These are phyloP conservation scores for Phialemoniopsis sp. DNA, from an alignment of 2,329 filamentous ascomycete genomes.

Conservation along the genomic window DNA sequence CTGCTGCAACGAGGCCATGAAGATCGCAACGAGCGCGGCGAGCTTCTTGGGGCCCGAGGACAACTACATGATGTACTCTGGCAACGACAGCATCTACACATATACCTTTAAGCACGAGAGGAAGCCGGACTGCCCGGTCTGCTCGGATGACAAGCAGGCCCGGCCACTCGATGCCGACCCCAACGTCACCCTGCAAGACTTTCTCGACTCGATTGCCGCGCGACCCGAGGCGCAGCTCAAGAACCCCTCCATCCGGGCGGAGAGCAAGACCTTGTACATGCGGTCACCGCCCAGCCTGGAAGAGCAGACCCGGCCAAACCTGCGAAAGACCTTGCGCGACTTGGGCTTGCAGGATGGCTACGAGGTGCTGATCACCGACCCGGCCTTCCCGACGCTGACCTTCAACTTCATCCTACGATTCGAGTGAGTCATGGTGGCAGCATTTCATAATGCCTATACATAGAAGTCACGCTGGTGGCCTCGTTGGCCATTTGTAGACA, in stretches of 20 bases:
- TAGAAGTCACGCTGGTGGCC: no score
- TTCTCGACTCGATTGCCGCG: slow-evolving; percentile 78
- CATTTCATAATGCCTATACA: no score
- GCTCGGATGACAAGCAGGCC: slow-evolving; percentile 65
- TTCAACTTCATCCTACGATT: slow-evolving; percentile 54
- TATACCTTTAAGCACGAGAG: slow-evolving; percentile 95
- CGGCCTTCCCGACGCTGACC: slow-evolving; percentile 75
- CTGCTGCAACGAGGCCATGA: slow-evolving; percentile 96
- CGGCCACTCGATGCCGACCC: slow-evolving; percentile 71
- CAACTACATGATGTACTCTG: slow-evolving; percentile 99
- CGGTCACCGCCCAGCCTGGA: slow-evolving; percentile 78
- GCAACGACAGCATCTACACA: slow-evolving; percentile 92
- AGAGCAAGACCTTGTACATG: slow-evolving; percentile 86
- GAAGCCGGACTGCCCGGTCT: slow-evolving; percentile 93
- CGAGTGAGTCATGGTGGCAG: no score
- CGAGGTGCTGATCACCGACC: slow-evolving; percentile 88
- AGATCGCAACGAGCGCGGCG: slow-evolving; percentile 80
- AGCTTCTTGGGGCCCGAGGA: slow-evolving; percentile 73
- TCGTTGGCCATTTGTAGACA: no score
- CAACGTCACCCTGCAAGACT: slow-evolving; percentile 70
- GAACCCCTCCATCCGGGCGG: slow-evolving; percentile 77
- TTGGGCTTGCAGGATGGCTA: slow-evolving; percentile 72
- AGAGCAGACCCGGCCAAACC: slow-evolving; percentile 77
- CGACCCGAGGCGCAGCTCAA: slow-evolving; percentile 90
- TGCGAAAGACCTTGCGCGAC: slow-evolving; percentile 72